Conservation (phyloP, 768 basidiomycete species). For the Boletus rufocinnamomeus region DNA sequence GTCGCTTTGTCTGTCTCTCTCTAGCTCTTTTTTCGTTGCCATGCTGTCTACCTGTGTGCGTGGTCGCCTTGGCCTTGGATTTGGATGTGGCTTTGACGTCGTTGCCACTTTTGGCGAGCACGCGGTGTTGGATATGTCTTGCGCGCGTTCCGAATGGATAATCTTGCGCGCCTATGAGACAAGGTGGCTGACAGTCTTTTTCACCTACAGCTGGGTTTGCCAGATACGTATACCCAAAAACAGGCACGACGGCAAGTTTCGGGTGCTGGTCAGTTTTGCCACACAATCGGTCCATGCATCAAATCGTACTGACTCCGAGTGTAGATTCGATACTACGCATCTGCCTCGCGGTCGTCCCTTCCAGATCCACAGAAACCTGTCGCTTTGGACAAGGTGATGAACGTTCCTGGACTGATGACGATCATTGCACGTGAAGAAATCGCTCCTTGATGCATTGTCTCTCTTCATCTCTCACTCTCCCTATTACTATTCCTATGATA, state of each 20-base stretch:
- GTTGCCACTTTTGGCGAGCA: neutral
- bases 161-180: neutral
- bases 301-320: conserved; percentile 1
- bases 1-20: neutral
- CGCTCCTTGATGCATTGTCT: conserved; percentile 12
- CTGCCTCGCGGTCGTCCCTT: conserved; percentile 51
- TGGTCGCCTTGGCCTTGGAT: neutral
- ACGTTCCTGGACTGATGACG: conserved; percentile 77
- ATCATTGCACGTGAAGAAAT: conserved; percentile 49
- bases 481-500: too few species aligned
- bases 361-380: conserved; percentile 65
- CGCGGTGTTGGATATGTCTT: neutral
- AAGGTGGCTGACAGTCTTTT: conserved; percentile 5
- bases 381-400: conserved; percentile 57
- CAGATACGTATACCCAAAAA: conserved; percentile 57
- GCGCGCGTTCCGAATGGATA: neutral
- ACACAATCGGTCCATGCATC: neutral
- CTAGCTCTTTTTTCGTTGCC: neutral
- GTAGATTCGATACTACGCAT: conserved; percentile 65
- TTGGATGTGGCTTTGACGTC: neutral
- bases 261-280: conserved; percentile 52
- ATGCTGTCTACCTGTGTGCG: neutral
- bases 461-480: neutral
- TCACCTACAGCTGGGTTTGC: conserved; percentile 57
- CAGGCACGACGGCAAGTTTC: conserved; percentile 51